Conservation (phyloP, 352 stramenopile species). For the Phytophthora podocarpi region DNA sequence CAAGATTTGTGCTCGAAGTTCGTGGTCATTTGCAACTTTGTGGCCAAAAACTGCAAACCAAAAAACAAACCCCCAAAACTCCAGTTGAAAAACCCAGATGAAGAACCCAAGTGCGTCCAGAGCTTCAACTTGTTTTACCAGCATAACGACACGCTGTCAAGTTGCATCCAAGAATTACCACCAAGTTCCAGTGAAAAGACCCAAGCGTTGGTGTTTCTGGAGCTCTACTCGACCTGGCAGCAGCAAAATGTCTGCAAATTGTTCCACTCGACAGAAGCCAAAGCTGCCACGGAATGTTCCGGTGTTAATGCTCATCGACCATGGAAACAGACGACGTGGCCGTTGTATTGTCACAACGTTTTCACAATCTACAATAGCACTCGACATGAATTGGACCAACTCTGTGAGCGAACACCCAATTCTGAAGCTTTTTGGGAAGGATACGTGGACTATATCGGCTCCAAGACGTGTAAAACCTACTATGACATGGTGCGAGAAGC, state of each 20-base stretch:
- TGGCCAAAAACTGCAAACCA: conserved; percentile 37
- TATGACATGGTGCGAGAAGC: conserved; percentile 55
- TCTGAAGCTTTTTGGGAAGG: conserved; percentile 67
- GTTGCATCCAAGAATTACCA: conserved; percentile 34
- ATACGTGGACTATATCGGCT: conserved; percentile 59
- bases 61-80: conserved; percentile 11
- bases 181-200: conserved; percentile 9
- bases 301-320: conserved; percentile 42
- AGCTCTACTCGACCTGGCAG: conserved; percentile 57
- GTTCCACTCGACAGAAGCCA: conserved; percentile 58
- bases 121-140: conserved; percentile 61
- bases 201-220: conserved; percentile 39
- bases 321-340: conserved; percentile 52
- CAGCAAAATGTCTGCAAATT: conserved; percentile 45
- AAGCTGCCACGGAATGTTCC: conserved; percentile 50
- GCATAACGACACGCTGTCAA: conserved; percentile 41
- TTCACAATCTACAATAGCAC: conserved; percentile 57
- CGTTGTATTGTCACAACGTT: conserved; percentile 62
- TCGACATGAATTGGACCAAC: conserved; percentile 48
- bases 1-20: conserved; percentile 48
- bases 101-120: conserved; percentile 41
- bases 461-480: conserved; percentile 62
- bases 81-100: background rate
- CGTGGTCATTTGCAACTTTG: conserved; percentile 47
- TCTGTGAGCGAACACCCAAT: conserved; percentile 46